A percentile compares a stretch with the other conserved stretches of the same genome.
These are phyloP conservation scores for Hypsizygus marmoreus DNA, from an alignment of 768 basidiomycete species.

Conservation along the genomic window DNA sequence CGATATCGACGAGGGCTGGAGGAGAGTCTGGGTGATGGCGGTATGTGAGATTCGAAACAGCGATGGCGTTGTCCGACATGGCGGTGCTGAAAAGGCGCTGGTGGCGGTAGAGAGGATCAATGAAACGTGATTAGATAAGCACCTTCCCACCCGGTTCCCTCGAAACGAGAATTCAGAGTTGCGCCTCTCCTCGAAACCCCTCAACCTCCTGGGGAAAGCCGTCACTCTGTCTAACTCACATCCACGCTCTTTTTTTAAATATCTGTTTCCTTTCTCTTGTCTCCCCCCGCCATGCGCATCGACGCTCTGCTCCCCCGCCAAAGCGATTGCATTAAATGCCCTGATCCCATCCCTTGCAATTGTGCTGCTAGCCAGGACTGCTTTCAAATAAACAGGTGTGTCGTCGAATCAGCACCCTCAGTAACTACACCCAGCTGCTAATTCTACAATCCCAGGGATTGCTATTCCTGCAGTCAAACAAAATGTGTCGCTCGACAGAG, in stretches of 20 bases:
- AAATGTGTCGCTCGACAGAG: slow-evolving; percentile 45
- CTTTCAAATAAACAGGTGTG: slow-evolving; percentile 60
- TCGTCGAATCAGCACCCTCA: slow-evolving; percentile 10
- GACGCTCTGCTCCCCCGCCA: slow-evolving; percentile 44
- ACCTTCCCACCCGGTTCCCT: slow-evolving; percentile 5
- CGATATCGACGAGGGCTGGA: slow-evolving; percentile 65
- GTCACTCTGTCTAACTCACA: slow-evolving; percentile 22
- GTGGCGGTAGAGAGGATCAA: background rate
- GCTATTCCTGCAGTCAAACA: slow-evolving; percentile 53
- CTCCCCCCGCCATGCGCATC: slow-evolving; percentile 27
- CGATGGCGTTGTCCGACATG: slow-evolving; percentile 36
- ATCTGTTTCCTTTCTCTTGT: slow-evolving; percentile 11
- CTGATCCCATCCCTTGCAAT: slow-evolving; percentile 51
- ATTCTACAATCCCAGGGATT: slow-evolving; percentile 46
- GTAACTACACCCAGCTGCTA: slow-evolving; percentile 10
- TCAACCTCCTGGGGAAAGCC: slow-evolving; percentile 16
- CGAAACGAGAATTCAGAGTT: slow-evolving; percentile 6
- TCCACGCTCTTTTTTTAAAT: slow-evolving; percentile 34
- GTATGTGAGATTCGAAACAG: slow-evolving; percentile 60
- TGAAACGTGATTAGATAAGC: slow-evolving; percentile 15
- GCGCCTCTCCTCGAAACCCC: slow-evolving; percentile 3
- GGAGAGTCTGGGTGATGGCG: slow-evolving; percentile 41
- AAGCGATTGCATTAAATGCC: slow-evolving; percentile 50
- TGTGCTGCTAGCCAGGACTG: slow-evolving; percentile 61
- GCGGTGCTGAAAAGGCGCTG: background rate